Conservation (phyloP, 768 basidiomycete species). For the Rhizopogon sp. region DNA sequence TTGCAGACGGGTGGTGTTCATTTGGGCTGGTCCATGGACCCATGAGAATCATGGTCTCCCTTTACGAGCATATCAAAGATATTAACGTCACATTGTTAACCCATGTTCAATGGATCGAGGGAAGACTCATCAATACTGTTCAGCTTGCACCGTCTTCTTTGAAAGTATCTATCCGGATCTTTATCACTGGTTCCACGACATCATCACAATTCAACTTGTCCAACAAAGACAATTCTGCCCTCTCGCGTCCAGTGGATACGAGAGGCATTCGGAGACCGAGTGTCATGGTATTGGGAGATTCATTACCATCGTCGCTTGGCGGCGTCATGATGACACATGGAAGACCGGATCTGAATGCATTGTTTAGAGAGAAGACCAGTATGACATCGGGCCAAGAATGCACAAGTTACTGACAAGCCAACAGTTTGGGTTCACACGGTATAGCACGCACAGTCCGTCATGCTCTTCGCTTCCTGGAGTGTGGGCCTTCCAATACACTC, state of each 20-base stretch:
- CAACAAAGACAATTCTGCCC: conserved; percentile 1
- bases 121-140: conserved; percentile 29
- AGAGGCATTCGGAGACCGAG: conserved; percentile 3
- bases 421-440: conserved; percentile 46
- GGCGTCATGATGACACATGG: conserved; percentile 28
- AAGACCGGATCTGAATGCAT: conserved; percentile 35
- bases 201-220: neutral
- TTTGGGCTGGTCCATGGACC: conserved; percentile 37
- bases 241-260: conserved; percentile 10
- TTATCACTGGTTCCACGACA: conserved; percentile 28
- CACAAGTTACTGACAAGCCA: neutral
- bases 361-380: conserved; percentile 34
- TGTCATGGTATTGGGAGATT: neutral
- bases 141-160: conserved; percentile 25
- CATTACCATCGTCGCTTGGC: conserved; percentile 11
- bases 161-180: conserved; percentile 35
- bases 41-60: neutral
- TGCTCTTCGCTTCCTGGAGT: conserved; percentile 34
- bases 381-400: conserved; percentile 21
- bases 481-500: conserved; percentile 16
- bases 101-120: conserved; percentile 43
- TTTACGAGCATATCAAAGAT: neutral
- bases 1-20: conserved; percentile 40
- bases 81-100: conserved; percentile 9
- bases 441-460: conserved; percentile 34